Percentiles rank a stretch among this genome's conserved stretches.
Conservation (phyloP, 345 rosid genomes). For the Rhizophora apiculata region DNA sequence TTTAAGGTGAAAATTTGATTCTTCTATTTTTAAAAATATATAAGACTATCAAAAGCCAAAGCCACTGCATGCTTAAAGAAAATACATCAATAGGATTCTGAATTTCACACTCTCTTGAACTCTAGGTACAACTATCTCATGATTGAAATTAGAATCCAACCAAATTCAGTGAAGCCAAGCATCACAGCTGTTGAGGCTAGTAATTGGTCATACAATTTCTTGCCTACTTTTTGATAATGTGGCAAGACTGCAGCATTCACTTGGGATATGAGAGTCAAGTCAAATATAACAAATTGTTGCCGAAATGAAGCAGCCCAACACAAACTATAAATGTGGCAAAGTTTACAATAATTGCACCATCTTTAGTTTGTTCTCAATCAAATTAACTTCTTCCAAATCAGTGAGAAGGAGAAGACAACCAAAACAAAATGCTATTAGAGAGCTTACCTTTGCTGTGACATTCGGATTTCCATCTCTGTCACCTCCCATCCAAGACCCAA, state of each 20-base stretch:
- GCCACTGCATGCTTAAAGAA: neutral
- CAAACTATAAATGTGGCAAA: neutral
- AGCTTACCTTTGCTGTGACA: constrained; percentile 79
- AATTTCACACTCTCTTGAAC: neutral
- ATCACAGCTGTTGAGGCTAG: neutral
- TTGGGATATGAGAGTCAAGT: neutral
- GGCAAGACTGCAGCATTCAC: neutral
- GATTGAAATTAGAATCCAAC: too few species aligned
- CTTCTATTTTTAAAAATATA: neutral
- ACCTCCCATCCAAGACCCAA: constrained; percentile 99
- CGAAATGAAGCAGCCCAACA: neutral
- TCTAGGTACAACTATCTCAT: neutral
- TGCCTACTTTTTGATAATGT: neutral
- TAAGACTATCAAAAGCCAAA: neutral
- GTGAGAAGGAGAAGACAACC: neutral
- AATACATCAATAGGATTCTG: neutral
- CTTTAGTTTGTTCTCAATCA: neutral
- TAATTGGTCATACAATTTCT: neutral
- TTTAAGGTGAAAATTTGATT: neutral
- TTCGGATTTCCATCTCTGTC: constrained; percentile 98
- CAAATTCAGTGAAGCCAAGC: neutral
- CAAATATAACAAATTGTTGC: neutral
- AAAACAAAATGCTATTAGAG: neutral
- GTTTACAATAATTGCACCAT: neutral
- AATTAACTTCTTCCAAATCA: neutral